Conservation (phyloP, 768 basidiomycete genomes). For the Termitomyces sp. region DNA sequence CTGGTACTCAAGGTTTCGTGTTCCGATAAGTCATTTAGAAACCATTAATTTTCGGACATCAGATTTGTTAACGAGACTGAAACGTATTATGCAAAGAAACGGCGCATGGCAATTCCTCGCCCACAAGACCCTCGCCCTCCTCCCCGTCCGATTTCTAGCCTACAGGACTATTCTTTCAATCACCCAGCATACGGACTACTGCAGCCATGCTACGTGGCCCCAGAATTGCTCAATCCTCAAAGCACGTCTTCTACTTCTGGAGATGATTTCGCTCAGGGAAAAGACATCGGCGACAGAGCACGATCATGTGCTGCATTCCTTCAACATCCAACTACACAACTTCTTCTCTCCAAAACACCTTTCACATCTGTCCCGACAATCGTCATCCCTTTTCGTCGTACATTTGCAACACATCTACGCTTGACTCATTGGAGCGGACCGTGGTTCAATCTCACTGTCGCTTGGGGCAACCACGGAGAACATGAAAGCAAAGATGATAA, state of each 20-base stretch:
- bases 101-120: constrained; percentile 18
- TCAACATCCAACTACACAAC: constrained; percentile 20
- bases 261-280: too few relatives aligned
- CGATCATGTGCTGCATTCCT: constrained; percentile 19
- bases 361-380: constrained; percentile 25
- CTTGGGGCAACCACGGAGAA: constrained; percentile 29
- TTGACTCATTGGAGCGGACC: constrained; percentile 32
- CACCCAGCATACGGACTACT: constrained; percentile 33
- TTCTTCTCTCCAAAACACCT: constrained; percentile 20
- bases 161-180: constrained; percentile 23
- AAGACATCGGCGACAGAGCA: not conserved
- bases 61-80: constrained; percentile 25
- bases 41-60: not conserved
- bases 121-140: constrained; percentile 17
- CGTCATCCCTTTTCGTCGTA: constrained; percentile 28
- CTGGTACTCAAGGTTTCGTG: constrained; percentile 31
- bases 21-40: not conserved
- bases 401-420: constrained; percentile 32
- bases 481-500: constrained; percentile 16
- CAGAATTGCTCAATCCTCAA: not conserved
- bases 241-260: not conserved
- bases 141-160: constrained; percentile 9
- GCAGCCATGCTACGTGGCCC: constrained; percentile 26
- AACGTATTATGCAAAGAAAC: constrained; percentile 18
- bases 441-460: constrained; percentile 32